Conservation (phyloP, 768 basidiomycete genomes). For the Pleurotus cornucopiae region DNA sequence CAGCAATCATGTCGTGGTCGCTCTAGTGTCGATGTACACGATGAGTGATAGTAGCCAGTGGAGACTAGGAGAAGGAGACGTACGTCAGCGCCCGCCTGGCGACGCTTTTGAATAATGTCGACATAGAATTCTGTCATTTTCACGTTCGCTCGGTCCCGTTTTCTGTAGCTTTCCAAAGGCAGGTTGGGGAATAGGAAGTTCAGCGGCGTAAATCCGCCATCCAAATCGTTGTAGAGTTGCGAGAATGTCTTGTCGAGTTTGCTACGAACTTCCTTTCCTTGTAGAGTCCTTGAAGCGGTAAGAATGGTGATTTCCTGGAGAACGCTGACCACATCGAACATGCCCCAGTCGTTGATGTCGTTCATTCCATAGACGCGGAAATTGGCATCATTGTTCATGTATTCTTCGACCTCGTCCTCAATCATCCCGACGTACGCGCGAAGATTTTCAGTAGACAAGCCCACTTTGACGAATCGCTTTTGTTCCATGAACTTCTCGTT, state of each 20-base stretch:
- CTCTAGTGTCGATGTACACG: constrained; percentile 28
- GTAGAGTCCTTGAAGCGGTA: constrained; percentile 90
- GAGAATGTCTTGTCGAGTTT: constrained; percentile 82
- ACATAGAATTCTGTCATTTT: constrained; percentile 95
- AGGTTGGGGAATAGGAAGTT: constrained; percentile 95
- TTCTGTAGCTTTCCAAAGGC: constrained; percentile 86
- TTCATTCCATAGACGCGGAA: constrained; percentile 62
- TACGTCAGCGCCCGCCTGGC: constrained; percentile 42
- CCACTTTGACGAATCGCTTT: constrained; percentile 97
- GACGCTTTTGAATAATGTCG: constrained; percentile 75
- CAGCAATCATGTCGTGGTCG: constrained; percentile 89
- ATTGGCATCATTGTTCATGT: constrained; percentile 58
- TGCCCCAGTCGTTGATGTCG: constrained; percentile 73
- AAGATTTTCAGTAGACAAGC: constrained; percentile 89
- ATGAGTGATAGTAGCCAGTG: background rate
- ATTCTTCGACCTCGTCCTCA: constrained; percentile 69
- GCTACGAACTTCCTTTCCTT: constrained; percentile 85
- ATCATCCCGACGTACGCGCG: constrained; percentile 80
- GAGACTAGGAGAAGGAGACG: constrained; percentile 9
- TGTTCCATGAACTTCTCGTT: constrained; percentile 98
- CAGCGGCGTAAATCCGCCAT: constrained; percentile 93
- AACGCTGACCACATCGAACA: constrained; percentile 67
- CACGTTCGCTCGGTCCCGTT: constrained; percentile 83
- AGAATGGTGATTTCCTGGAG: constrained; percentile 91
- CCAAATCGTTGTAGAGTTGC: constrained; percentile 79